phyloP scores from a whole-genome alignment of 345 rosid genomes.

The Pugionium dolabratum region DNA sequence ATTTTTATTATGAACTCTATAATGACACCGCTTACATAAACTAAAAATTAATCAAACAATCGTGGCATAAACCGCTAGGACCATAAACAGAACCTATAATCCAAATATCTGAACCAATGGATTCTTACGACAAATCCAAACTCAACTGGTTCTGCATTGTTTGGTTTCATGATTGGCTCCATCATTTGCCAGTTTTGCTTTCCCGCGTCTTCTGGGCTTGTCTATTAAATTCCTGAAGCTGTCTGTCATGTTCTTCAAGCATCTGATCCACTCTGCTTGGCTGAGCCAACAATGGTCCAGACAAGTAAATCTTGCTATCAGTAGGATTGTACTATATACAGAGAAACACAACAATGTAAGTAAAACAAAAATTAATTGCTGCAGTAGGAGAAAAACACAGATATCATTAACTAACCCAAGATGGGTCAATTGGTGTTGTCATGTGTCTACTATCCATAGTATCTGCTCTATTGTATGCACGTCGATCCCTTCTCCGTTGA shows the following conservation, averaged over 20 bases:
- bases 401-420: conserved; percentile 33
- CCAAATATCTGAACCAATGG: too few relatives aligned
- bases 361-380: too few relatives aligned
- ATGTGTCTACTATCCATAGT: conserved; percentile 38
- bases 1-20: too few relatives aligned
- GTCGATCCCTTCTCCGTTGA: conserved; percentile 32
- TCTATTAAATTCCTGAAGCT: conserved; percentile 56
- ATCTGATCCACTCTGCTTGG: conserved; percentile 73
- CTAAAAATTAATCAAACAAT: too few relatives aligned
- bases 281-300: conserved; percentile 69
- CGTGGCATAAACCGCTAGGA: too few relatives aligned
- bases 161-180: neutral
- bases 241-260: conserved; percentile 77
- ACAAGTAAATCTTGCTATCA: conserved; percentile 76
- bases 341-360: neutral
- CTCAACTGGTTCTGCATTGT: too few relatives aligned
- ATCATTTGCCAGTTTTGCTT: neutral
- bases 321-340: conserved; percentile 47
- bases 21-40: too few relatives aligned
- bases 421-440: conserved; percentile 32
- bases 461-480: conserved; percentile 35
- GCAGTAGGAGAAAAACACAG: neutral
- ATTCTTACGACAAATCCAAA: too few relatives aligned
- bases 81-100: too few relatives aligned
- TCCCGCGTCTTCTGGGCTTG: neutral